Evolutionary conservation across 805 yeast species (phyloP), one percentile per base, ranked within the genome.

Genomic region (Saccharomycopsis selenospora): DNA sequence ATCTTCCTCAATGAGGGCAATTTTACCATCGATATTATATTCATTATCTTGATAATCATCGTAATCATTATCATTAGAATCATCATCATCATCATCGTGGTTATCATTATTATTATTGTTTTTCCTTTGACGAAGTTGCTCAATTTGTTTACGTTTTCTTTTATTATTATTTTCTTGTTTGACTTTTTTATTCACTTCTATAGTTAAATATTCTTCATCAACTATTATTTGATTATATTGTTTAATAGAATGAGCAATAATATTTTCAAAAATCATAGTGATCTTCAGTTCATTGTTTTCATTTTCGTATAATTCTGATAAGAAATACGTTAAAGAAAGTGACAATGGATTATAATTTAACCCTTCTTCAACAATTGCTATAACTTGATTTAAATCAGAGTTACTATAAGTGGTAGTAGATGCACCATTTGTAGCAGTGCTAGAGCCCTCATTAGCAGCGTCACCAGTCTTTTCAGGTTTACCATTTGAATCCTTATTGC

Each of bases 271-370:
- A 2, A 69, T 66, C 23, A 65, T 66, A 43, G 71, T 72, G 5
- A 86, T 76, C 24, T 72, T 72, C 1, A 72, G 73, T 14, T 67
- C 59, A 20, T 79, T 73, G 38, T 69, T 70, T 23, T 75, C 77
- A 18, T 72, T 64, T 64, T 91, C 97, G 57, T 75, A 76, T 28
- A 76, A 63, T 59, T 85, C 95, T 1, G 90, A 80, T 40, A 83
- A 64, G 55, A 79, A 78, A 56, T 80, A 79, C 11, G 82, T 71
- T 43, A 91, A 66, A 13, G 87, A 66, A 48, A 80, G 74, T 47
- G 95, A 84, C 42, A 67, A 67, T 3, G 95, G 91, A 61, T 85
- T 87, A 18, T 85, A 74, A 25, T 63, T 55, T 5, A 84, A 58
- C 1, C 86, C 86, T 46, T 74, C 73, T 13, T 61, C 63, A 38